Evolutionary conservation across 257 asterid species (phyloP), one percentile per base, ranked within the genome.

Genomic region (Plantago elongata): DNA sequence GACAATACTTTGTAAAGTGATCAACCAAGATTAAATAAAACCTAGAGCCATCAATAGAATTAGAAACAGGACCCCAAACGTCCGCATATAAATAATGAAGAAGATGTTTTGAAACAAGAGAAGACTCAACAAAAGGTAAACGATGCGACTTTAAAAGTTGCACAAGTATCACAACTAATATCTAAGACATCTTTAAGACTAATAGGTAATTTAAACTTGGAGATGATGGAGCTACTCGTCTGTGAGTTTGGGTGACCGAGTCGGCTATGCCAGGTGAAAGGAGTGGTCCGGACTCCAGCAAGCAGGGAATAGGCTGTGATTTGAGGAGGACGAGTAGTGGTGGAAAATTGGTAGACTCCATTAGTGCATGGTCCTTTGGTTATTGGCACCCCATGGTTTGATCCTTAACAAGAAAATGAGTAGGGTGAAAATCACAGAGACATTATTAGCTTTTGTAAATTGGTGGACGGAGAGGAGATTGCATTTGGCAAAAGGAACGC

Each of bases 391-490:
- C 62, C 62, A 13, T 29, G 15, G 14, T 8, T 14, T 15, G 48
- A 57, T 57, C 62, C 62, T 57, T 57, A 7, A 40, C 13, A 5
- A 38, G 13, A 57, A n/a, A 57, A 9, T 57, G 16, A n/a, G 29
- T 2, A 1, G 22, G 62, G 38, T 5, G n/a, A 30, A 57, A 57
- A 12, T 40, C 9, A 30, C 13, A 27, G 45, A 29, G 0, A 54
- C 60, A 54, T 54, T 13, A 54, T 54, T 54, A 0, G 40, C 40
- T n/a, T 54, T 54, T 0, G 60, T 54, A 29, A 54, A 29, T 12
- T 54, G 60, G 29, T 29, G 44, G 4, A 54, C 59, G 9, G 0
- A 54, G 0, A 54, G 9, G 0, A 54, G 60, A n/a, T 30, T 54
- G 1, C 16, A 30, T 9, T 57, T 38, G 3, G 48, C 29, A 13